A percentile compares a stretch with the other conserved stretches of the same genome.
Conservation (phyloP, 2,329 filamentous ascomycete species). For the Pleoardoris graminearum region DNA sequence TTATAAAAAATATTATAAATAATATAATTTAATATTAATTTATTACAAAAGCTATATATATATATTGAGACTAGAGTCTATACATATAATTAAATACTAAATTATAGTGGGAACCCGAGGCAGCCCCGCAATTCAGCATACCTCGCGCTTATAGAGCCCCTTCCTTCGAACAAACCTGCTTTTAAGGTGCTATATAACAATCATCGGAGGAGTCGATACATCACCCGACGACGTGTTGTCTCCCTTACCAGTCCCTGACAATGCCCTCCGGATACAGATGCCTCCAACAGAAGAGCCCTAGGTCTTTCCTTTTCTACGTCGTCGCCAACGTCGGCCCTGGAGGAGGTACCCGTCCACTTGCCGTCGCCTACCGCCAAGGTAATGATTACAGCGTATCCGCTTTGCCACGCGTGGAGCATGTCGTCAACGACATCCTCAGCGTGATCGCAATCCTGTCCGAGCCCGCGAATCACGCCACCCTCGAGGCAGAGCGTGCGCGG, state of each 20-base stretch:
- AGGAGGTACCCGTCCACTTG: slow-evolving; percentile 14
- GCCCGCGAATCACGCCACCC: slow-evolving; percentile 2
- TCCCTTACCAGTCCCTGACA: neutral
- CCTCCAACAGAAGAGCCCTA: slow-evolving; percentile 4
- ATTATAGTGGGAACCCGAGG: too few relatives aligned
- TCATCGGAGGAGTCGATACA: neutral
- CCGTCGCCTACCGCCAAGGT: slow-evolving; percentile 15
- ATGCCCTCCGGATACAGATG: slow-evolving; percentile 13
- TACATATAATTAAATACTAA: too few relatives aligned
- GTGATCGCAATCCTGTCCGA: slow-evolving; percentile 7
- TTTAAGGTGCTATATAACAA: neutral
- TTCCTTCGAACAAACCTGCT: neutral
- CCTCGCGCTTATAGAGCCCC: neutral
- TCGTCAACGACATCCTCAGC: slow-evolving; percentile 11
- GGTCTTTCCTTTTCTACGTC: slow-evolving; percentile 13
- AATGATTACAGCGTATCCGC: slow-evolving; percentile 3
- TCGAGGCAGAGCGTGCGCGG: slow-evolving; percentile 9
- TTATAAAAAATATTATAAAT: too few relatives aligned
- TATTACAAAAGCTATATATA: too few relatives aligned
- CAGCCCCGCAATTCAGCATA: neutral
- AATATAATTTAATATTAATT: too few relatives aligned
- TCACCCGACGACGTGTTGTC: neutral
- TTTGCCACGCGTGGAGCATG: slow-evolving; percentile 4
- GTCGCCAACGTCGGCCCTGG: slow-evolving; percentile 14
- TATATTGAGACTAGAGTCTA: too few relatives aligned